Evolutionary conservation across 2,329 filamentous ascomycete species (phyloP), one percentile per base, ranked within the genome.

Genomic region (Arthrinium puccinioides): DNA sequence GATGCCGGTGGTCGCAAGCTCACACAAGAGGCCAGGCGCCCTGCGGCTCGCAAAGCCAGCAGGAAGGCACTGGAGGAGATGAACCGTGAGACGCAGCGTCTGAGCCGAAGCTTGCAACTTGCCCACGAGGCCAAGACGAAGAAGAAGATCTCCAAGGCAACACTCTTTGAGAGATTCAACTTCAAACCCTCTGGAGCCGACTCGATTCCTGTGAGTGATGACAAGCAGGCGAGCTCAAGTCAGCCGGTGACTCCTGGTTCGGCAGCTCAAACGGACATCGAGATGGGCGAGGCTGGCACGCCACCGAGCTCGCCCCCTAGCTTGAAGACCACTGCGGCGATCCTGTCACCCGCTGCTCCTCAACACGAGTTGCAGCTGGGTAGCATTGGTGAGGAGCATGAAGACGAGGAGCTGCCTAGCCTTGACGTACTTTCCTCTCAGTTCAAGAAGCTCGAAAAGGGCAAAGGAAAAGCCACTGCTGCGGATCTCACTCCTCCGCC

Each of bases 1-100:
- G 79, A 78, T 23, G 78, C 79, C 19, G 74, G 67, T 27, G 81
- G 72, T n/a, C 70, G 68, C 29, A 76, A 69, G 44, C 64, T 92
- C 30, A 85, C 83, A 1, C 84, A 89, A 53, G 67, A 74, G 26
- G 20, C 31, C 9, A 78, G 82, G 4, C 82, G 41, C 11, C 41
- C 41, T n/a, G 11, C 87, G 5, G 73, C 76, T 9, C 77, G 92
- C 10, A 94, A 92, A 56, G 89, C 92, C 1, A 90, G 89, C 66
- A 97, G 90, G 65, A 96, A 88, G 62, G 92, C 92, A 0, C 59
- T 96, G 28, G 87, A 96, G 55, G 90, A 97, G 49, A 96, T 98
- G 83, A 84, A 84, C 50, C 78, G 87, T 40, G 92, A 98, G 61
- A 96, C 90, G 1, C 92, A 98, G 64, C 79, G 92, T 21, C 77